phyloP scores from a whole-genome alignment of 768 basidiomycete species.

The Daedalea quercina region DNA sequence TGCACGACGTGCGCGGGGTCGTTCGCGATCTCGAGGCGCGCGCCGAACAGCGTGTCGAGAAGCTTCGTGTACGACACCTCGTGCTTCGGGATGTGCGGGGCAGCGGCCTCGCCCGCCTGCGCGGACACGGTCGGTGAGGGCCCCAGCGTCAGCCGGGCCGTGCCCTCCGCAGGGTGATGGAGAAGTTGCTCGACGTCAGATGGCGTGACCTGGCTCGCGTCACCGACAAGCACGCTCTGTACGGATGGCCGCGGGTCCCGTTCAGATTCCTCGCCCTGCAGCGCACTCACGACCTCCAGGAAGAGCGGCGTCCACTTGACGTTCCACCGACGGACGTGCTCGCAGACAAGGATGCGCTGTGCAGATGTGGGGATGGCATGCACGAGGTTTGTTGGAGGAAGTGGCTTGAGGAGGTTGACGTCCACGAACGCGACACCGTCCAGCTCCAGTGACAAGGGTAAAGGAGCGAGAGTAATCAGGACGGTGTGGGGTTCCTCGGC shows the following conservation, averaged over 20 bases:
- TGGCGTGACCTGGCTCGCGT: conserved; percentile 30
- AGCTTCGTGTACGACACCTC: conserved; percentile 91
- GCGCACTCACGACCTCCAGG: conserved; percentile 68
- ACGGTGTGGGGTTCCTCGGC: conserved; percentile 54
- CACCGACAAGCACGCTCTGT: conserved; percentile 58
- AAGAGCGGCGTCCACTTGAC: conserved; percentile 86
- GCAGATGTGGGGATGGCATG: conserved; percentile 54
- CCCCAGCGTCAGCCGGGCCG: conserved; percentile 46
- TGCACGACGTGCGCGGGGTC: conserved; percentile 65
- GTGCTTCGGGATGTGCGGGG: conserved; percentile 77
- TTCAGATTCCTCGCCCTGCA: conserved; percentile 52
- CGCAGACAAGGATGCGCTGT: conserved; percentile 70
- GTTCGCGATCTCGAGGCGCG: conserved; percentile 80
- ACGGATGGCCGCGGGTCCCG: conserved; percentile 40
- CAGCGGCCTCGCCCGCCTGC: conserved; percentile 17
- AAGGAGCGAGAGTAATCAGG: conserved; percentile 62
- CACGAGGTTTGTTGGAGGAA: conserved; percentile 50
- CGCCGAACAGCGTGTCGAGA: conserved; percentile 71
- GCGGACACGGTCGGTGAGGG: conserved; percentile 21
- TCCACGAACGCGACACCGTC: conserved; percentile 60
- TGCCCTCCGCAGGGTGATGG: conserved; percentile 29
- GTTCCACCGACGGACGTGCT: conserved; percentile 71
- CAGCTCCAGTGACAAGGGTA: conserved; percentile 34
- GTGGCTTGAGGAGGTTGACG: conserved; percentile 63
- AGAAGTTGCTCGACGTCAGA: conserved; percentile 49